Evolutionary conservation across 352 stramenopile species (phyloP).

Genomic region (Globisporangium nunn): DNA sequence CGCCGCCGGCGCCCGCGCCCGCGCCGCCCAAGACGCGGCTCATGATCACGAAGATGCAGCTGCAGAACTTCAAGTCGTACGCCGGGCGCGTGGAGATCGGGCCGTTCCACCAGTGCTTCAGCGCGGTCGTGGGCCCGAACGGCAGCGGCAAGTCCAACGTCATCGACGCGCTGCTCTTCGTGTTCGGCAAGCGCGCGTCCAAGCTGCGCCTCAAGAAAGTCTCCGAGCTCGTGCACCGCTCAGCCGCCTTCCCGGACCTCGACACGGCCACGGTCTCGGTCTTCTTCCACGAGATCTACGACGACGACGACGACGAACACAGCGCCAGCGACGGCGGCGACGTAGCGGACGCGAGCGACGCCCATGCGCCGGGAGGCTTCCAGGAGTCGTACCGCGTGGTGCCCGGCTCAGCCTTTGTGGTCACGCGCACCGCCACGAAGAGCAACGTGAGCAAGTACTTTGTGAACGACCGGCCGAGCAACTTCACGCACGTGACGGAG

Average conservation of each 20-base stretch:
- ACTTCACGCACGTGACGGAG: constrained; percentile 93
- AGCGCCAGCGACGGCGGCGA: neutral
- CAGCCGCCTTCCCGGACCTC: constrained; percentile 84
- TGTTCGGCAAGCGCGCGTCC: constrained; percentile 99
- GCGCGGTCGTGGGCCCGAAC: constrained; percentile 97
- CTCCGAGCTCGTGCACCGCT: constrained; percentile 98
- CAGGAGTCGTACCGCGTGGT: constrained; percentile 91
- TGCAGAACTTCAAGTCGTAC: constrained; percentile 99
- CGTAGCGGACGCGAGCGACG: neutral
- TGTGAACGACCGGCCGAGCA: constrained; percentile 90
- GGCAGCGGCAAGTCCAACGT: constrained; percentile 99
- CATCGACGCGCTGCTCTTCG: constrained; percentile 99
- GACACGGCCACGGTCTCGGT: constrained; percentile 95
- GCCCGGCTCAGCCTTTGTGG: constrained; percentile 84
- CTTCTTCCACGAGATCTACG: constrained; percentile 97
- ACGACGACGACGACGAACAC: constrained; percentile 31
- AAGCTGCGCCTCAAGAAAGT: constrained; percentile 95
- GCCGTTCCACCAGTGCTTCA: constrained; percentile 99
- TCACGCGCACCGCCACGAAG: constrained; percentile 91
- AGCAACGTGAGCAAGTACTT: constrained; percentile 97
- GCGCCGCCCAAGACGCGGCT: constrained; percentile 55
- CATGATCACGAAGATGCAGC: constrained; percentile 97
- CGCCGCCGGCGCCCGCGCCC: constrained; percentile 10
- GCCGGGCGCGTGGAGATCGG: constrained; percentile 94
- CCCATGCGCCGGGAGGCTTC: neutral